Evolutionary conservation across 257 asterid genomes (phyloP).

Genomic region (Euphrasia confusa): DNA sequence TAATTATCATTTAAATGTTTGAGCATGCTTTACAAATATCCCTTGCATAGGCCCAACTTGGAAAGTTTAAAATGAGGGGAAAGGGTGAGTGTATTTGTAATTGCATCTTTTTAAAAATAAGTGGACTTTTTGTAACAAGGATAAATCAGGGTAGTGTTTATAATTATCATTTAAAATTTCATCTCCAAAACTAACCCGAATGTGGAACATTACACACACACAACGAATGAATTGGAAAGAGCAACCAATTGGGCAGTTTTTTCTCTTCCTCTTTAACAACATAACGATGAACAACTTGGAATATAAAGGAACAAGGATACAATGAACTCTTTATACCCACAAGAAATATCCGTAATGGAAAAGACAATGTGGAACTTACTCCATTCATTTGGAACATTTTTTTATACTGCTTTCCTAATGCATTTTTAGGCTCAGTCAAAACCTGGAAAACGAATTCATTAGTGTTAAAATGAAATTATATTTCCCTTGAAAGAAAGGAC

Average conservation of each 20-base stretch:
- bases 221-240: neutral
- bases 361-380: constrained; percentile 35
- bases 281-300: neutral
- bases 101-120: neutral
- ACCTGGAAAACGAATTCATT: constrained; percentile 40
- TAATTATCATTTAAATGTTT: neutral
- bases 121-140: neutral
- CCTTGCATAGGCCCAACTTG: neutral
- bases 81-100: neutral
- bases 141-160: neutral
- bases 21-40: neutral
- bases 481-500: too few relatives aligned
- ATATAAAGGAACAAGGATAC: neutral
- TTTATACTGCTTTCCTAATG: constrained; percentile 77
- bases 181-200: neutral
- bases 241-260: neutral
- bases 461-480: constrained; percentile 13
- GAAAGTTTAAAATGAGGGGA: neutral
- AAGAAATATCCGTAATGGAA: neutral
- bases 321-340: neutral
- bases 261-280: neutral
- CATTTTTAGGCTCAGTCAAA: constrained; percentile 79
- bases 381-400: constrained; percentile 84
- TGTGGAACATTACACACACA: neutral
- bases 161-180: neutral